These are phyloP conservation scores for Zasmidium angulare DNA, from an alignment of 2,329 filamentous ascomycete species.

Conservation along the genomic window DNA sequence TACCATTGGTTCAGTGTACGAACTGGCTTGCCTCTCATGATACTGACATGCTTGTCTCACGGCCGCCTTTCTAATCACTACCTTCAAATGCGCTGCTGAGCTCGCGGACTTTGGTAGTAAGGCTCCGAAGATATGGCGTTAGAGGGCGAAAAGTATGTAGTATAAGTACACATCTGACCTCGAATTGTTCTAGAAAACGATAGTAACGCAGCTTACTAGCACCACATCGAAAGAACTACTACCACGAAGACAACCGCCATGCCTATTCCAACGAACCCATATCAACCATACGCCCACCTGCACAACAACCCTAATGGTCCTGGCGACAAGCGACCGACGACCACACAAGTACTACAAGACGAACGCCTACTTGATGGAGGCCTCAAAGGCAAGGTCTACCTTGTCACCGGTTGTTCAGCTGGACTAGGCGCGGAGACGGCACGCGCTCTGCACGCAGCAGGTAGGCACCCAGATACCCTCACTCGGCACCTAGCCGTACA, in stretches of 20 bases:
- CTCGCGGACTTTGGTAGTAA: no score
- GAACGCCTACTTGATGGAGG: constrained; percentile 32
- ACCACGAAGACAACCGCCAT: not conserved
- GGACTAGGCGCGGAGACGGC: constrained; percentile 45
- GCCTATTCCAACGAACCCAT: not conserved
- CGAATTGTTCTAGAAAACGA: no score
- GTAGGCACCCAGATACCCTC: not conserved
- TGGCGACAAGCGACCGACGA: constrained; percentile 26
- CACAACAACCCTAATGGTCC: constrained; percentile 18
- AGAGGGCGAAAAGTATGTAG: no score
- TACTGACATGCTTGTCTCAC: no score
- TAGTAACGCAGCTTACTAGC: not conserved
- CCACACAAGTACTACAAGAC: constrained; percentile 24
- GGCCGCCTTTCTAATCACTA: no score
- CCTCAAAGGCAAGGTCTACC: constrained; percentile 35
- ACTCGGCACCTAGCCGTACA: no score
- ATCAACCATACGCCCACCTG: not conserved
- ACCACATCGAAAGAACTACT: not conserved
- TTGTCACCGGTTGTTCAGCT: constrained; percentile 42
- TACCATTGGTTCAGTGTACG: no score
- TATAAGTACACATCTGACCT: no score
- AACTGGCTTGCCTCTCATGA: no score
- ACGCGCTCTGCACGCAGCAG: constrained; percentile 36
- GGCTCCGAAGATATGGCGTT: no score
- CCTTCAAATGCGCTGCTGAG: no score